A percentile compares a stretch with the other conserved stretches of the same genome.
These are phyloP conservation scores for Omphalotus guepiniiformis DNA, from an alignment of 768 basidiomycete genomes.

Conservation along the genomic window DNA sequence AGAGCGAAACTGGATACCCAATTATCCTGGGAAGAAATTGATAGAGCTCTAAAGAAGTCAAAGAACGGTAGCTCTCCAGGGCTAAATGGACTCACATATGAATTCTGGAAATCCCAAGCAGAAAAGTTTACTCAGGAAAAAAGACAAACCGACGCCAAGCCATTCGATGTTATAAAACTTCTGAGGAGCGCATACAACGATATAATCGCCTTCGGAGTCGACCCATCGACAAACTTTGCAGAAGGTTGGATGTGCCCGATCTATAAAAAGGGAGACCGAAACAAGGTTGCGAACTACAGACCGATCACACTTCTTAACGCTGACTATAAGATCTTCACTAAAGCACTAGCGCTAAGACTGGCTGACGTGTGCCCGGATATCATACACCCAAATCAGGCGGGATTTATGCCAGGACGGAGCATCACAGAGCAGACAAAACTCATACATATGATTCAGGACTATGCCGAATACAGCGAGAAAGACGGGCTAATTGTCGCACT, in stretches of 20 bases:
- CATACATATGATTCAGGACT: slow-evolving; percentile 12
- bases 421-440: slow-evolving; percentile 23
- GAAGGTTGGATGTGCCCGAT: slow-evolving; percentile 23
- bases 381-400: slow-evolving; percentile 22
- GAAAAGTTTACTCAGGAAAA: not conserved
- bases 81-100: slow-evolving; percentile 16
- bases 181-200: slow-evolving; percentile 11
- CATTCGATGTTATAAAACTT: slow-evolving; percentile 8
- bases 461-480: slow-evolving; percentile 11
- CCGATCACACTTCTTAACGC: slow-evolving; percentile 19
- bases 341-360: slow-evolving; percentile 13
- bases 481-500: slow-evolving; percentile 8
- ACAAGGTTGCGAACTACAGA: slow-evolving; percentile 18
- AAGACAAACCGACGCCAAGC: not conserved
- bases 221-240: slow-evolving; percentile 4
- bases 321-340: slow-evolving; percentile 17
- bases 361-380: slow-evolving; percentile 9
- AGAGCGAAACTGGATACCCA: not conserved
- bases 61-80: slow-evolving; percentile 10
- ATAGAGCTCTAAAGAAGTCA: slow-evolving; percentile 2
- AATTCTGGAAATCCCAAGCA: slow-evolving; percentile 11
- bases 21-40: slow-evolving; percentile 5
- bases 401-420: slow-evolving; percentile 16
- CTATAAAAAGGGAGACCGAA: slow-evolving; percentile 27
- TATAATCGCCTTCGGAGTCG: slow-evolving; percentile 12